Conservation (phyloP, 805 yeast species). For the Candida fluviatilis region DNA sequence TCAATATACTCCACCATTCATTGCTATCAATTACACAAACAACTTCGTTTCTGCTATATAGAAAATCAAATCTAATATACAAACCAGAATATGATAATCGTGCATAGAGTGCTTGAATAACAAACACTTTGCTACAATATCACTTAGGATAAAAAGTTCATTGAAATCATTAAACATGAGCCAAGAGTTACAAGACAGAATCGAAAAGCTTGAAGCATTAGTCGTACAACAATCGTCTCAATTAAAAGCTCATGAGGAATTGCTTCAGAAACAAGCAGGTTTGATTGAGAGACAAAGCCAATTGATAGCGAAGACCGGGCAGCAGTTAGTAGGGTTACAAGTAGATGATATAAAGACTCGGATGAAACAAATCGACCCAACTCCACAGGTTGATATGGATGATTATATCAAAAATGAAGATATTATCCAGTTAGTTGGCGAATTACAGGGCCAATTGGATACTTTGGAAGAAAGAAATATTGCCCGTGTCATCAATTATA, state of each 20-base stretch:
- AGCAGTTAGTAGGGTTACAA: conserved; percentile 69
- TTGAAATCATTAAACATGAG: not conserved
- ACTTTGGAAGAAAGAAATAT: conserved; percentile 72
- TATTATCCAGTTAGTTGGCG: conserved; percentile 80
- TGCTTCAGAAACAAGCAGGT: conserved; percentile 44
- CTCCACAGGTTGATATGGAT: conserved; percentile 26
- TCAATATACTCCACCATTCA: too few relatives aligned
- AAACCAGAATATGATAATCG: too few relatives aligned
- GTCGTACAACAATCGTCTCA: conserved; percentile 4
- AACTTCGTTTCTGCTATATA: too few relatives aligned
- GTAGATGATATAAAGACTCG: conserved; percentile 45
- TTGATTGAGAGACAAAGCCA: conserved; percentile 62
- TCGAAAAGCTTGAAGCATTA: not conserved
- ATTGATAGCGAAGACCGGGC: conserved; percentile 72
- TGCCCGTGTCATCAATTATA: conserved; percentile 64
- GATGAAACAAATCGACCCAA: conserved; percentile 25
- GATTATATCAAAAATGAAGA: conserved; percentile 81
- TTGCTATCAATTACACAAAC: too few relatives aligned
- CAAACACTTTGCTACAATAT: too few relatives aligned
- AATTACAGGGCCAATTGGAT: conserved; percentile 83
- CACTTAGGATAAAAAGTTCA: not conserved
- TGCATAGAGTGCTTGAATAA: too few relatives aligned
- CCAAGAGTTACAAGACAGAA: not conserved
- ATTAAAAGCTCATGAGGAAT: conserved; percentile 32
- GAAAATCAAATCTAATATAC: too few relatives aligned